These are phyloP conservation scores for Blepharisma stoltei DNA, from an alignment of 73 alveolate genomes.

Conservation along the genomic window DNA sequence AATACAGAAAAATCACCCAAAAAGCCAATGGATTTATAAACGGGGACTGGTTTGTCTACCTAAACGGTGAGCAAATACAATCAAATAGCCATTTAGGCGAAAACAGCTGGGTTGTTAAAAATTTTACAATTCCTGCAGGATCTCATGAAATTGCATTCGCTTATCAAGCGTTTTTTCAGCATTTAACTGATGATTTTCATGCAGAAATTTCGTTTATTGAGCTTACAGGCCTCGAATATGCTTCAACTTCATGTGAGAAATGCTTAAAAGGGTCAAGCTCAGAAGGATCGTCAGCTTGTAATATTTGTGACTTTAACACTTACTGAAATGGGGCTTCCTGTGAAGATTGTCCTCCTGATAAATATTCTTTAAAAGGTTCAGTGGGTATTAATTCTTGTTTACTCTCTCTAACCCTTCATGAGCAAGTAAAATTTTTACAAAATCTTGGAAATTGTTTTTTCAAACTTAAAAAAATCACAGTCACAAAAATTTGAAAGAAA, in stretches of 20 bases:
- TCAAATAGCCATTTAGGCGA: background rate
- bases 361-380: constrained; percentile 12
- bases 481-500: no score
- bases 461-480: no score
- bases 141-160: background rate
- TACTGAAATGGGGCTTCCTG: background rate
- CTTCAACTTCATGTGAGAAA: background rate
- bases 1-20: background rate
- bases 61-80: background rate
- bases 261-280: background rate
- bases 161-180: background rate
- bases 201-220: constrained; percentile 5
- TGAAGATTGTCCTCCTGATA: constrained; percentile 13
- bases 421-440: no score
- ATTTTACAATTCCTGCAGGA: background rate
- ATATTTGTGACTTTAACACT: background rate
- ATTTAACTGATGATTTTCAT: background rate
- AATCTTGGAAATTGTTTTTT: no score
- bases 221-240: background rate
- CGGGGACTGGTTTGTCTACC: background rate
- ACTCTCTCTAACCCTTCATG: no score
- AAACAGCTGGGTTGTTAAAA: background rate
- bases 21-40: background rate
- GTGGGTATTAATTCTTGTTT: background rate
- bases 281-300: background rate